Evolutionary conservation across 345 rosid genomes (phyloP), one percentile per base, ranked within the genome.

Genomic region (Erysimum cheiranthoides): DNA sequence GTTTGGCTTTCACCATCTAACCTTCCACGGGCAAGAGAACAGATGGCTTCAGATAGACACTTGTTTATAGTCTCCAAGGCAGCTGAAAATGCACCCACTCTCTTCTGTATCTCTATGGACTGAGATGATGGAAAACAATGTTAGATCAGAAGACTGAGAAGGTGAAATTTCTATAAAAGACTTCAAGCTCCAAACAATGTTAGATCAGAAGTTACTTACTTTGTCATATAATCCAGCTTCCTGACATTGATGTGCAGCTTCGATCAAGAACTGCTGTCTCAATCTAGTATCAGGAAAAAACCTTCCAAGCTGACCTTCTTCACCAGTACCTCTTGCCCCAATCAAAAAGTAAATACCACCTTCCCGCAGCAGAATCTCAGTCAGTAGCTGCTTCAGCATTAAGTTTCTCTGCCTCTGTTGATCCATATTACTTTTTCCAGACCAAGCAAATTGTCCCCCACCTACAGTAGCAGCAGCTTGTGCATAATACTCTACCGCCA

Each of bases 401-500:
- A 90, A 62, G 70, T 77, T 84, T 86, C 87, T 90, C 85, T 93
- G 97, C 80, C 97, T 90, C 69, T 84, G 93, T 80, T 95, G 99
- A 86, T 95, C 98, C 16, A 76, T 67, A 62, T 67, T 84, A 63
- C 85, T 87, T 85, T 93, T 90, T 45, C 97, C 97, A 40, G 90
- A 76, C 98, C 98, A 90, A 32, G 94, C 92, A 54, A 84, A 60
- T 70, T 84, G 92, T 38, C 99, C 99, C 71, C 99, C 99, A 57
- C 97, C 98, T 51, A 92, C 89, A 40, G 92, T 85, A 63, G 93
- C 92, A 71, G 99, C 96, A 78, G 99, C 99, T 86, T 92, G 98
- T 64, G 91, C 97, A 73, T 90, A 95, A 81, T 95, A 95, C 77
- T 92, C 99, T 76, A 90, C 83, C 53, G 98, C 84, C 88, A 86